phyloP scores from a whole-genome alignment of 225 moss, liverwort and hornwort genomes.

The Polytrichum commune region DNA sequence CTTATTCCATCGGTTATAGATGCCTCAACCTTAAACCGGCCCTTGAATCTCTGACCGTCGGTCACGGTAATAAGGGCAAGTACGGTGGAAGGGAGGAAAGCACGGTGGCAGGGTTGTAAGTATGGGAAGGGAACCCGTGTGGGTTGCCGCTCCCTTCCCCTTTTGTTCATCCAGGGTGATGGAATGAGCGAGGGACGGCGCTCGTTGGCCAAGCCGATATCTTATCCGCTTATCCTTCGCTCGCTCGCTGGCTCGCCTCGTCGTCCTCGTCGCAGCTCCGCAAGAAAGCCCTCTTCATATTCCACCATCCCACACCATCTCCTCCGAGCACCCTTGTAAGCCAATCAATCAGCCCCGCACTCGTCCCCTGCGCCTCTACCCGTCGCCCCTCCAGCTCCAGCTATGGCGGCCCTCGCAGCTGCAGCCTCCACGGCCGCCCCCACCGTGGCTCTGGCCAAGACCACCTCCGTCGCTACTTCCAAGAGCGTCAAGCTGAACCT shows the following conservation, averaged over 20 bases:
- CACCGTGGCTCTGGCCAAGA: slow-evolving; percentile 12
- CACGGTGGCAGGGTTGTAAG: too few species aligned
- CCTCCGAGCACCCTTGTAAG: background rate
- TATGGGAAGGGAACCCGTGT: too few species aligned
- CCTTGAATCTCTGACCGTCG: too few species aligned
- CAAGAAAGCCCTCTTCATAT: background rate
- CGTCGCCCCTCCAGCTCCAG: background rate
- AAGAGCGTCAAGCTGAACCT: slow-evolving; percentile 18
- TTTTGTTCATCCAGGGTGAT: too few species aligned
- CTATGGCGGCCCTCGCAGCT: slow-evolving; percentile 45
- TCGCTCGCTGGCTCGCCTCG: background rate
- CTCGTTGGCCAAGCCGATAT: background rate
- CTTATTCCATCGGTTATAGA: too few species aligned
- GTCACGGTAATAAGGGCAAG: too few species aligned
- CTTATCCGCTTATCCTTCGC: background rate
- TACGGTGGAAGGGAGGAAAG: too few species aligned
- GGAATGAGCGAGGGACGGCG: background rate
- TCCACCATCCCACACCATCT: background rate
- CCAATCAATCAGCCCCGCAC: background rate
- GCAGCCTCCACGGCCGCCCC: slow-evolving; percentile 21
- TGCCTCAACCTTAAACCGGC: too few species aligned
- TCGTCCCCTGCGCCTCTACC: background rate
- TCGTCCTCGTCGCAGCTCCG: background rate
- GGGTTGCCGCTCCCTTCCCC: too few species aligned
- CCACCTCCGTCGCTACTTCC: slow-evolving; percentile 3